phyloP scores from a whole-genome alignment of 73 alveolate species.

The Symbiodinium natans region DNA sequence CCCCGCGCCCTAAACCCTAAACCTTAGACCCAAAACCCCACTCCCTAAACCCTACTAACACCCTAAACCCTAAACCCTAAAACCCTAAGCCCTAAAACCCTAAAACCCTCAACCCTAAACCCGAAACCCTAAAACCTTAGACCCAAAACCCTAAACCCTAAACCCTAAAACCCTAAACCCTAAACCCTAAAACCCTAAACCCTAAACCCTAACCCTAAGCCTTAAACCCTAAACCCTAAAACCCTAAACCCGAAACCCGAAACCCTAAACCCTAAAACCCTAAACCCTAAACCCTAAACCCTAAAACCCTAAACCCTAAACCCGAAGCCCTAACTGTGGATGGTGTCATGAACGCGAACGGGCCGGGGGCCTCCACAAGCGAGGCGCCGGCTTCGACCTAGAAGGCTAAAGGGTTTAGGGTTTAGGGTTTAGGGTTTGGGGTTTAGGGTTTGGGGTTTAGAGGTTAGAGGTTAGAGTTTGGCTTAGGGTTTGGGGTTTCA shows the following conservation, averaged over 20 bases:
- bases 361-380: constrained; percentile 8
- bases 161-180: not conserved
- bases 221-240: not conserved
- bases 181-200: not conserved
- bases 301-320: not conserved
- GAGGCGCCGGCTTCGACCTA: not conserved
- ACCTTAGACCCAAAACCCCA: no score
- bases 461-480: no score
- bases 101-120: no score
- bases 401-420: not conserved
- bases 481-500: no score
- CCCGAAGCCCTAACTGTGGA: not conserved
- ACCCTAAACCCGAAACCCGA: not conserved
- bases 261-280: not conserved
- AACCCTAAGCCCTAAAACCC: no score
- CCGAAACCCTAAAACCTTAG: not conserved
- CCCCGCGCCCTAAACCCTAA: no score
- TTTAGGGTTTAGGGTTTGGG: no score
- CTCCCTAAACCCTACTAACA: no score
- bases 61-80: no score
- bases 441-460: no score
- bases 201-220: not conserved
- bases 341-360: no score
- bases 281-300: not conserved
- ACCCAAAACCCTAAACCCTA: not conserved